Base-by-base conservation (phyloP, 192 early-diverging fungal genomes). In the Cetraspora pellucida region DNA sequence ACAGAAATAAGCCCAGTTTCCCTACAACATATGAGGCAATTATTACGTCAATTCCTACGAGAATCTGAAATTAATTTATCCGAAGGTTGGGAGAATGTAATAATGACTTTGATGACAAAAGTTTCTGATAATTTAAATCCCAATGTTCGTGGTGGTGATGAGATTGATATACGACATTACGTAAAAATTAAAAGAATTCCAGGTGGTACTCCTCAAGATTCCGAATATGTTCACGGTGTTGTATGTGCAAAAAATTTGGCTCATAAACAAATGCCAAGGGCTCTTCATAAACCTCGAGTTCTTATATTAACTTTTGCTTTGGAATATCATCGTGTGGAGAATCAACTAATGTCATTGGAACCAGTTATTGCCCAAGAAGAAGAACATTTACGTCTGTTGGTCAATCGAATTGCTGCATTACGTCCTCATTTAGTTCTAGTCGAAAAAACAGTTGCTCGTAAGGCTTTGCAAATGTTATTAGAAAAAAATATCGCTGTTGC, bases 111-210 rank as follows among this genome's bases (percentile, higher is more conserved):
- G n/a, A 81, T 94, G 45, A 84, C 92, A 31, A 88, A 89, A 64
- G 87, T 92, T 9, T 87, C 90, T 44, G 83, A 84, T 54, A 80
- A 87, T 65, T 79, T 92, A 9, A 82, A 84, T 47, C 87, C 92
- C 0, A 87, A 93, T 79, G 87, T 94, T 43, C 80, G 87, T 21
- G 88, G 82, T 23, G 92, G 94, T 67, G 95, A 96, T 80, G 87
- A 91, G 77, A 93, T 95, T 75, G 96, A 98, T 77, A 89, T 96
- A 54, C 86, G 93, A 13, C 89, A 95, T 43, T 96, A 95, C 61
- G 93, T 99, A 58, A 97, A 96, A 72, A 93, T 98, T 79, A 99
- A 99, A 80, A 94, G 93, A 76, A 93, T 99, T 23, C 93, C 97
- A 0, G 97, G 96, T 10, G 96, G 94, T 10, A 28, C 77, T 28